Evolutionary conservation across 352 stramenopile genomes (phyloP), one percentile per base, ranked within the genome.

Genomic region (Pythium myriotylum): DNA sequence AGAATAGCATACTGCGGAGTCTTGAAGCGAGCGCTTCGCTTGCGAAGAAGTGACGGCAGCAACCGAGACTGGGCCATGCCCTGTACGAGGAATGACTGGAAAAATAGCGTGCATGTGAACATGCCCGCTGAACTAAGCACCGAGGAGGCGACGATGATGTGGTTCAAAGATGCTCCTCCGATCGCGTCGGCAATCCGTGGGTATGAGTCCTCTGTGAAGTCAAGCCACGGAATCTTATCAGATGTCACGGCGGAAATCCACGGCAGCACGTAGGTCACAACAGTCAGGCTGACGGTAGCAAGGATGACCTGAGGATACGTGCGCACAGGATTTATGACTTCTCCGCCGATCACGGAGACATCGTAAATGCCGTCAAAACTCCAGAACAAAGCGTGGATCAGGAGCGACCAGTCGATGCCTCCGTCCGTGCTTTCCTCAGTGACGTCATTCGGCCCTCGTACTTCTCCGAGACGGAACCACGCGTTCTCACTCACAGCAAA

Each of bases 351-450:
- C 0, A 76, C 79, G 13, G 85, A 91, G 1, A 79, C 85, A 20
- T 68, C 69, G 65, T 98, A 91, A 65, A 96, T 96, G 17, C 81
- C 90, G 59, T 98, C 97, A 20, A 96, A 87, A 73, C 95, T 97
- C 95, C 95, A 98, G 66, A 97, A 98, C 12, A 98, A 68, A 53
- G 95, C 95, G 68, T 97, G 97, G 24, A 97, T 62, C 33, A 92
- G 88, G 4, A 81, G 75, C 35, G 79, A 62, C 89, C 89, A 97
- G 23, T 95, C 54, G 42, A 76, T 54, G 12, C 49, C 49, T 6
- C 41, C 40, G 29, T 54, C 41, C 3, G 39, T 45, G 16, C 32
- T 40, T 6, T 46, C 42, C 10, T 47, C 45, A 4, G 27, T 54
- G 17, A 46, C 45, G 10, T 53, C 23, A 12, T 54, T 37, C 8